These are phyloP conservation scores for Eleusine coracana DNA, from an alignment of 176 grass and related monocot genomes.

Conservation along the genomic window DNA sequence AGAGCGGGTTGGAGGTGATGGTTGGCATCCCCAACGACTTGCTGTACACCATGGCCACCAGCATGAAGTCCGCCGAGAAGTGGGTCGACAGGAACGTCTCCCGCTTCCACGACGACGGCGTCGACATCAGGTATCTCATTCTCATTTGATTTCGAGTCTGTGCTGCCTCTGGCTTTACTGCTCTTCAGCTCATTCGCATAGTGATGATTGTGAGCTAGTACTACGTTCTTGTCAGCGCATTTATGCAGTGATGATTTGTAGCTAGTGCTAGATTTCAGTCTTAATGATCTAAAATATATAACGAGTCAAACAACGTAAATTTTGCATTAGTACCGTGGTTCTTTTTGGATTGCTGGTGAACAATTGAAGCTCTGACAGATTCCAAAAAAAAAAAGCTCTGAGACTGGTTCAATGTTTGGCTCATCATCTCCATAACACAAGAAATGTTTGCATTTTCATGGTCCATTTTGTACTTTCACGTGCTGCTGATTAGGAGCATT, in stretches of 20 bases:
- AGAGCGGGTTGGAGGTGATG: slow-evolving; percentile 97
- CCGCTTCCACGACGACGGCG: slow-evolving; percentile 65
- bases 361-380: neutral
- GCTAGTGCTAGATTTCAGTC: slow-evolving; percentile 1
- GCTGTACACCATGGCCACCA: slow-evolving; percentile 63
- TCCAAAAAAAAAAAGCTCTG: neutral
- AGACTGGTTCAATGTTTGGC: slow-evolving; percentile 14
- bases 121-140: slow-evolving; percentile 69
- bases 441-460: neutral
- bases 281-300: neutral
- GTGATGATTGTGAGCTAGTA: neutral
- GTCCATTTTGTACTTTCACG: neutral
- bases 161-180: slow-evolving; percentile 1
- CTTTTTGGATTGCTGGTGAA: neutral
- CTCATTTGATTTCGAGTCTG: neutral
- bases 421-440: neutral
- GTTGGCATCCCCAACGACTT: slow-evolving; percentile 97
- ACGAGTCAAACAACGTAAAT: neutral
- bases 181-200: slow-evolving; percentile 1
- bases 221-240: neutral
- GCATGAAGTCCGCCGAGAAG: slow-evolving; percentile 62
- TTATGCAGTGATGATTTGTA: neutral
- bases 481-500: neutral
- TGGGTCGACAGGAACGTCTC: slow-evolving; percentile 94
- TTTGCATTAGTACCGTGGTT: neutral